Evolutionary conservation across 305 asterid species (phyloP).

Genomic region (Fraxinus xanthoxyloides): DNA sequence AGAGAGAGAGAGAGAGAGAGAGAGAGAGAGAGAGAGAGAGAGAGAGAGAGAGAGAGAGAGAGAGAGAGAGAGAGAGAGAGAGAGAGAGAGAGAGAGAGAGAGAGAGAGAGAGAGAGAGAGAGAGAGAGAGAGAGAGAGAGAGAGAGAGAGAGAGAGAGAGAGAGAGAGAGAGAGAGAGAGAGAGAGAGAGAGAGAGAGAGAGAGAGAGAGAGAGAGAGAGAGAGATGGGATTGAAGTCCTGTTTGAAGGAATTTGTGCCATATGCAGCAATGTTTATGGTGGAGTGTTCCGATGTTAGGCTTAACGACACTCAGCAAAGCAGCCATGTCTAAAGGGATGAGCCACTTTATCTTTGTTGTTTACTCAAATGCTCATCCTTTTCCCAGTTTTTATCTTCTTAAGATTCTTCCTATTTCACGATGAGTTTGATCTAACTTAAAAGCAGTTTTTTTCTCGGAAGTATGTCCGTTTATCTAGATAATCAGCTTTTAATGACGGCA

Average conservation of each 20-base stretch:
- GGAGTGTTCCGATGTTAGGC: neutral
- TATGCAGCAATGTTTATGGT: neutral
- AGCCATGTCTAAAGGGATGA: neutral
- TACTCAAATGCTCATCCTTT: neutral
- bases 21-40: neutral
- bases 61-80: neutral
- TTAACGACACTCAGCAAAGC: neutral
- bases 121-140: neutral
- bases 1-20: neutral
- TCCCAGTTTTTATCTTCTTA: neutral
- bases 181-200: neutral
- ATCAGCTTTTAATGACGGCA: neutral
- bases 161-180: neutral
- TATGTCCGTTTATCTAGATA: neutral
- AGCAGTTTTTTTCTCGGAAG: neutral
- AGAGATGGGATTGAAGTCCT: neutral
- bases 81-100: neutral
- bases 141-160: neutral
- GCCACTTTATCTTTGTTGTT: neutral
- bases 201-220: neutral
- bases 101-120: neutral
- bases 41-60: neutral
- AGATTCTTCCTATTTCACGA: neutral
- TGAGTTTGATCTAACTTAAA: neutral
- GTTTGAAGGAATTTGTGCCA: neutral